Evolutionary conservation across 495 filamentous ascomycete species (phyloP).

Genomic region (Parachaetomium inaequale): DNA sequence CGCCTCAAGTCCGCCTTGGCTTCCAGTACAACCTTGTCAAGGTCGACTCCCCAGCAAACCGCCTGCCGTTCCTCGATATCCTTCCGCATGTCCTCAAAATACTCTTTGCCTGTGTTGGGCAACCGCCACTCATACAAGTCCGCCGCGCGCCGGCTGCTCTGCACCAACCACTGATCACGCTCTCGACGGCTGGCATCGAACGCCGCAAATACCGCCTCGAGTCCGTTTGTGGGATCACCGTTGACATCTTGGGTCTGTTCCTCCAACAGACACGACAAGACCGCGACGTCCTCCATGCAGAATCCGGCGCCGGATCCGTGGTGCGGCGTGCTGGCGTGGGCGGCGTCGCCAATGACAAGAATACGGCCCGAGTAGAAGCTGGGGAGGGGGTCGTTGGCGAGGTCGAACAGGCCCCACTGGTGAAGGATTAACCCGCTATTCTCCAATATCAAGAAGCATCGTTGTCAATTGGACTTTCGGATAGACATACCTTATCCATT

Average conservation of each 20-base stretch:
- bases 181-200: conserved; percentile 60
- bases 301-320: conserved; percentile 67
- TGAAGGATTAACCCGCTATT: conserved; percentile 40
- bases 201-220: conserved; percentile 54
- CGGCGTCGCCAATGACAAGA: conserved; percentile 64
- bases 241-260: conserved; percentile 30
- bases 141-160: conserved; percentile 41
- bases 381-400: conserved; percentile 58
- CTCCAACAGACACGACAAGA: conserved; percentile 55
- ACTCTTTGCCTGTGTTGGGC: not conserved
- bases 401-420: conserved; percentile 56
- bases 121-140: conserved; percentile 35
- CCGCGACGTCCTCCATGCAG: conserved; percentile 64
- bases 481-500: conserved; percentile 18
- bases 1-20: conserved; percentile 11
- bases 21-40: conserved; percentile 5
- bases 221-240: conserved; percentile 24
- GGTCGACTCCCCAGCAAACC: conserved; percentile 18
- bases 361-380: conserved; percentile 54
- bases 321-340: conserved; percentile 66
- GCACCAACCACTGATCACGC: conserved; percentile 41
- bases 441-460: no score
- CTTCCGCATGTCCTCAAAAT: conserved; percentile 15
- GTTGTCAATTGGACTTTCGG: no score
- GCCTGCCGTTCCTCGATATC: conserved; percentile 15